Base-by-base conservation (phyloP, 495 filamentous ascomycete species). In the Aspergillus mulundensis region DNA sequence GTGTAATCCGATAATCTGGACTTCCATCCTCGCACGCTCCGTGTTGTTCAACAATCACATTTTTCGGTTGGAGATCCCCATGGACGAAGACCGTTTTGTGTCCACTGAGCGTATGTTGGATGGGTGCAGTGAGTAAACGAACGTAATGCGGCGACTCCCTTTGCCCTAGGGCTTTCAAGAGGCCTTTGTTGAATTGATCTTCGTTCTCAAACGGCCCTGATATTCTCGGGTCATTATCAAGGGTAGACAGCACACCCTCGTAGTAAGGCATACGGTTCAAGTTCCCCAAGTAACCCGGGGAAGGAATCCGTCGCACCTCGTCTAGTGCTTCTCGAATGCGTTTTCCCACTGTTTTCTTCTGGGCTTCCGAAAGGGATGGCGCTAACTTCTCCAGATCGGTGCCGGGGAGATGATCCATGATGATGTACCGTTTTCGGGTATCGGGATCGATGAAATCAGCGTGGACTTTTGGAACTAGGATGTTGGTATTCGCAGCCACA, bases 41-140 rank as follows among this genome's bases (percentile, higher is more conserved):
- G n/a, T 48, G 0, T 19, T 46, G 25, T 47, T 61, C 48, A 34
- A 69, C 65, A 40, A 70, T 63, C 44, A 68, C 66, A 46, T 71
- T 72, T 52, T 69, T 69, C 50, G 64, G 67, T 28, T 62, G 63
- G 25, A 70, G 60, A 54, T 69, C 69, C 45, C 59, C 61, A 47
- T 70, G 69, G 5, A 64, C 68, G 43, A 69, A 67, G 38, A 56
- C 54, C 60, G 44, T 55, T 32, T 50, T 34, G 58, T 67, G 59
- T 53, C 51, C 49, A 32, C 62, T 52, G 15, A 67, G 54, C n/a
- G 53, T 63, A 1, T 52, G 54, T 50, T 59, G 34, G 42, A 62
- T 20, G 50, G 64, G 63, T 40, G 39, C 36, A 53, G 34, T 32
- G 39, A 64, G 28, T 5, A 66, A 44, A 7, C 40, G 59, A 44